These are phyloP conservation scores for Globisporangium barbulae DNA, from an alignment of 352 stramenopile genomes.

Conservation along the genomic window DNA sequence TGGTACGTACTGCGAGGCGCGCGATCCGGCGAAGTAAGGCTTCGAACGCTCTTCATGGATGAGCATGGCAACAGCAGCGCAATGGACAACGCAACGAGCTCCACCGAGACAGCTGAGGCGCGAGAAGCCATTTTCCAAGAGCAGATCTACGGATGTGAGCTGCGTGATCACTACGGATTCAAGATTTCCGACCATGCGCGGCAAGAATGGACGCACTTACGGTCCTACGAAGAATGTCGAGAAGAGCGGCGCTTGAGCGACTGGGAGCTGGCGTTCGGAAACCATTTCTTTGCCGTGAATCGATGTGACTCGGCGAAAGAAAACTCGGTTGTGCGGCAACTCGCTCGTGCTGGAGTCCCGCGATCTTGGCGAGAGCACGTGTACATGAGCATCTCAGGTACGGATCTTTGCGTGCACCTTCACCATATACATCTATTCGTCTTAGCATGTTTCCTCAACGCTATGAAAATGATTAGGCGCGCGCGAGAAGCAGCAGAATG, in stretches of 20 bases:
- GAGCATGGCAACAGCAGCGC: slow-evolving; percentile 16
- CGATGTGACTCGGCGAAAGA: slow-evolving; percentile 11
- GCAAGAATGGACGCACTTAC: slow-evolving; percentile 56
- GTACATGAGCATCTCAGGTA: slow-evolving; percentile 69
- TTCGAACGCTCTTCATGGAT: slow-evolving; percentile 55
- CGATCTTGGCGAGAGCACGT: slow-evolving; percentile 59
- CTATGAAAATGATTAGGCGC: slow-evolving; percentile 20
- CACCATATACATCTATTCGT: not conserved
- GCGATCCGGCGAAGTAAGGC: slow-evolving; percentile 55
- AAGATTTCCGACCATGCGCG: slow-evolving; percentile 36
- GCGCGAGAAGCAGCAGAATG: slow-evolving; percentile 52
- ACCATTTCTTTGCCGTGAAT: slow-evolving; percentile 32
- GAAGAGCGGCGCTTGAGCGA: slow-evolving; percentile 63
- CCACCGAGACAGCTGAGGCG: not conserved
- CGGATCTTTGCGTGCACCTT: not conserved
- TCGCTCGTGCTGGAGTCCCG: slow-evolving; percentile 53
- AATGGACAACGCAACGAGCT: slow-evolving; percentile 8
- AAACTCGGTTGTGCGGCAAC: slow-evolving; percentile 26
- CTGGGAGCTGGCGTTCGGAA: slow-evolving; percentile 52
- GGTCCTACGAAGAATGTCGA: slow-evolving; percentile 70
- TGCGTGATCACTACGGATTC: slow-evolving; percentile 69
- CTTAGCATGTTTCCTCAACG: not conserved
- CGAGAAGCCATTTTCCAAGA: slow-evolving; percentile 40
- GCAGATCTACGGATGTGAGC: slow-evolving; percentile 25
- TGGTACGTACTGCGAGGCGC: slow-evolving; percentile 57